Evolutionary conservation across 2,329 filamentous ascomycete species (phyloP).

Genomic region (Cordyceps farinosa): DNA sequence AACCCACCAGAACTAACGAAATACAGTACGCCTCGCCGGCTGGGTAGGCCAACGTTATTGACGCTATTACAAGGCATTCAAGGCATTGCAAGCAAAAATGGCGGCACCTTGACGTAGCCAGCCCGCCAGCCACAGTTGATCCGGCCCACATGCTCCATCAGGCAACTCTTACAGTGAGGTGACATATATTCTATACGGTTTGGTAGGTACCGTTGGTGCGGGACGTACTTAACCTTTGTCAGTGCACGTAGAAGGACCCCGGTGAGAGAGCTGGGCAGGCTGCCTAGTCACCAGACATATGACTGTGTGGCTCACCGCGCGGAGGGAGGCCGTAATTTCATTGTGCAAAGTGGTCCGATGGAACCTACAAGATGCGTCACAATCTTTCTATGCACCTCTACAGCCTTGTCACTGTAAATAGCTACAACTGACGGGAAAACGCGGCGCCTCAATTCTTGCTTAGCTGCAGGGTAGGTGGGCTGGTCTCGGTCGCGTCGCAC

Average conservation of each 20-base stretch:
- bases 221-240: too few relatives aligned
- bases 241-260: neutral
- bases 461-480: conserved; percentile 1
- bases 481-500: neutral
- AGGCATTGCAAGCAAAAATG: neutral
- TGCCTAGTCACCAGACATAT: conserved; percentile 15
- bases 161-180: conserved; percentile 2
- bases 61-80: neutral
- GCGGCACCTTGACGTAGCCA: neutral
- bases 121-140: neutral
- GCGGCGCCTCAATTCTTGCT: neutral
- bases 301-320: conserved; percentile 14
- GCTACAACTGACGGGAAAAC: neutral
- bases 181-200: too few relatives aligned
- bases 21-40: neutral
- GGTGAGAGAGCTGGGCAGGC: neutral
- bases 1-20: neutral
- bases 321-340: neutral
- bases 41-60: neutral
- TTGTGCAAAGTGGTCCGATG: conserved; percentile 2
- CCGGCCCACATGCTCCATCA: neutral
- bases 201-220: too few relatives aligned
- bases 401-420: neutral
- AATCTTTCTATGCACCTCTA: neutral
- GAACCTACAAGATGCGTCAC: conserved; percentile 1